phyloP scores from a whole-genome alignment of 148 eudicot species.

The Rhododendron ferrugineum region DNA sequence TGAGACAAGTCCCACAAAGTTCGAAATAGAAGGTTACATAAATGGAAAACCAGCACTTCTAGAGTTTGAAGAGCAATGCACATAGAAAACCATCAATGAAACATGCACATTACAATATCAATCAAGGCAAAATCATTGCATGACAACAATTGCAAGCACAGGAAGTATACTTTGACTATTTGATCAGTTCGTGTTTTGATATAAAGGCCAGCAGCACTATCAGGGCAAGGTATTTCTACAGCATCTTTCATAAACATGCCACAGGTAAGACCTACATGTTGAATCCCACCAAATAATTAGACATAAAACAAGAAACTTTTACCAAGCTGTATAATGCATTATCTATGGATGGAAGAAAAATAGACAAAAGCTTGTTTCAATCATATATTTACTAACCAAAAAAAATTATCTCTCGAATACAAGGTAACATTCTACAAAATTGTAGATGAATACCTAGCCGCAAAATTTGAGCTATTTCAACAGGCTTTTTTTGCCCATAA shows the following conservation, averaged over 20 bases:
- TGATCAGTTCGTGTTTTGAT: conserved; percentile 71
- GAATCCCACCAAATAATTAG: conserved; percentile 24
- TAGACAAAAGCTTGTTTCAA: not conserved
- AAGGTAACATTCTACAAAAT: not conserved
- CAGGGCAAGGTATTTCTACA: conserved; percentile 70
- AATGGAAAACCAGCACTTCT: not conserved
- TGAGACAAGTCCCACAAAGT: not conserved
- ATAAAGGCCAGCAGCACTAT: conserved; percentile 85
- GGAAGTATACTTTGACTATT: conserved; percentile 73
- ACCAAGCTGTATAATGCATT: not conserved
- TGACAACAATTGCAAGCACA: conserved; percentile 19
- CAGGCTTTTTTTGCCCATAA: not conserved
- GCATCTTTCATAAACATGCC: conserved; percentile 69
- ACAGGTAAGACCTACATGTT: conserved; percentile 83
- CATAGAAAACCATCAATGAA: not conserved
- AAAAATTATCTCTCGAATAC: not conserved
- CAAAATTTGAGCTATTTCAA: not conserved
- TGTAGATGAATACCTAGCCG: not conserved
- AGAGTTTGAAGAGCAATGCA: not conserved
- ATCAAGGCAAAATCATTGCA: not conserved
- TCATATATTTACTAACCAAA: not conserved
- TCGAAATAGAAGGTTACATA: not conserved
- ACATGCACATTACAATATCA: not conserved
- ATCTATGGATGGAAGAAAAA: not conserved
- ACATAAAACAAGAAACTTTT: conserved; percentile 5